phyloP scores from a whole-genome alignment of 2,329 filamentous ascomycete genomes.

The Pseudogymnoascus sp. region DNA sequence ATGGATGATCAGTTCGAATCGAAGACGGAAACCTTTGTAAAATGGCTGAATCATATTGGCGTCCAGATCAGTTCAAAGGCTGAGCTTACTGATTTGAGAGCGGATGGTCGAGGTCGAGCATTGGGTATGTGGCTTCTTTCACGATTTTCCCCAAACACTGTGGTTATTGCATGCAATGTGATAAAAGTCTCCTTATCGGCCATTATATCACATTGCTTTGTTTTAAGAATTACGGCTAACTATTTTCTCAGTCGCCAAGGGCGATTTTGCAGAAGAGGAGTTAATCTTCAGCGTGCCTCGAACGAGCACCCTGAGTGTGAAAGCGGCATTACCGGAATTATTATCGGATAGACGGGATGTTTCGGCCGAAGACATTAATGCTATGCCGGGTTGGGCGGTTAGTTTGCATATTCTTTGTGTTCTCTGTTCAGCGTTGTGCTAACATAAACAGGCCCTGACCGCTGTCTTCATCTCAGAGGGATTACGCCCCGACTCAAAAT shows the following conservation, averaged over 20 bases:
- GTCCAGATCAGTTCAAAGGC: constrained; percentile 51
- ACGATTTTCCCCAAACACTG: constrained; percentile 14
- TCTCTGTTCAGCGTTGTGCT: constrained; percentile 11
- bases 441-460: constrained; percentile 22
- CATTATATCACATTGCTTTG: constrained; percentile 7
- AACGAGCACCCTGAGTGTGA: constrained; percentile 48
- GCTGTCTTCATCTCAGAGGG: constrained; percentile 21
- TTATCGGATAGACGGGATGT: constrained; percentile 22
- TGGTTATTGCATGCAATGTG: not conserved
- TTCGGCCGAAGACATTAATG: constrained; percentile 31
- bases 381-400: constrained; percentile 40
- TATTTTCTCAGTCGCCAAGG: constrained; percentile 43
- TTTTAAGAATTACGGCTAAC: constrained; percentile 11
- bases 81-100: constrained; percentile 47
- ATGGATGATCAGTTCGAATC: constrained; percentile 14
- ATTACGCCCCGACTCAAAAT: constrained; percentile 22
- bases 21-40: constrained; percentile 43
- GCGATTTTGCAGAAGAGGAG: constrained; percentile 52
- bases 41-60: constrained; percentile 47
- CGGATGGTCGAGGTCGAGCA: constrained; percentile 49
- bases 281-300: constrained; percentile 58
- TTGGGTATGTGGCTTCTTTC: constrained; percentile 43
- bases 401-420: constrained; percentile 2
- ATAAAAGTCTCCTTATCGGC: not conserved
- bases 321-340: constrained; percentile 46